phyloP scores from a whole-genome alignment of 441 rosid genomes.

The Corymbia citriodora region DNA sequence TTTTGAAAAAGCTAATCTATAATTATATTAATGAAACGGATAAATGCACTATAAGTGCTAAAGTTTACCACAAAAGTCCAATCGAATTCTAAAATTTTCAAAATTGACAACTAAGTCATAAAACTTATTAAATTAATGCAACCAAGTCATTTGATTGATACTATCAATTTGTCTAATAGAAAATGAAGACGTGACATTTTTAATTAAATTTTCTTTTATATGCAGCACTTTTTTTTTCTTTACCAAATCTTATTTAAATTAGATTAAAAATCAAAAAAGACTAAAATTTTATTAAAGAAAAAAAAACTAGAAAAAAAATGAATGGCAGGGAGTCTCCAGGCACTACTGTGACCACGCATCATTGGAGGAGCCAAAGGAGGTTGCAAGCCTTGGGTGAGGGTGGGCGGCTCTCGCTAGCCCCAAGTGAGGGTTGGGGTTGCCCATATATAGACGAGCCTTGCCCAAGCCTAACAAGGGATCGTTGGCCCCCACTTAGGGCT shows the following conservation, averaged over 20 bases:
- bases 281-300: no score
- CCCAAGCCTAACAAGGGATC: neutral
- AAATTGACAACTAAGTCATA: no score
- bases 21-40: no score
- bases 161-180: no score
- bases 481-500: neutral
- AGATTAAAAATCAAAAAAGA: neutral
- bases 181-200: no score
- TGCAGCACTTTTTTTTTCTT: no score
- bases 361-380: neutral
- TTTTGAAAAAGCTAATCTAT: accelerated
- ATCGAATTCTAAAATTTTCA: no score
- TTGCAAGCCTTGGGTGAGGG: accelerated
- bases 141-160: no score
- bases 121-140: no score
- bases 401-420: neutral
- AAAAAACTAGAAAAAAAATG: accelerated
- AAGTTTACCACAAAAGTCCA: no score
- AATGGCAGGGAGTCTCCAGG: neutral
- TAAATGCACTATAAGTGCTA: neutral
- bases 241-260: neutral
- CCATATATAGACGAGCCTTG: neutral
- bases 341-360: accelerated
- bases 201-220: no score
- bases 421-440: neutral